Conservation (phyloP, 1,284 basidiomycete genomes). For the Malassezia japonica region DNA sequence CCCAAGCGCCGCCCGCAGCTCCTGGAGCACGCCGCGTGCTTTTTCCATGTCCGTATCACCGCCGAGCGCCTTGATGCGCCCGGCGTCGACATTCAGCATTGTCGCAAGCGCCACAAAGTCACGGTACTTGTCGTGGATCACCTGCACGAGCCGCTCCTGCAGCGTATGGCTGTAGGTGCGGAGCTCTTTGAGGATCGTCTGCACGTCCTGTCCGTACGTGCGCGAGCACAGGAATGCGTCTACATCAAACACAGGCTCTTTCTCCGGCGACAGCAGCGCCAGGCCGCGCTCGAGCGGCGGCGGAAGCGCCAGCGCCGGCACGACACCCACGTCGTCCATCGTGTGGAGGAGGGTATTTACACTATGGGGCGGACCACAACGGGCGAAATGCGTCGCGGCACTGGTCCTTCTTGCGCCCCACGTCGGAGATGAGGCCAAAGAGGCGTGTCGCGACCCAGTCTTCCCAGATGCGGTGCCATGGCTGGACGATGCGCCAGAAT, state of each 20-base stretch:
- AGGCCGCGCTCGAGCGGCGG: slow-evolving; percentile 42
- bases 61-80: not conserved
- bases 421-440: slow-evolving; percentile 28
- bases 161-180: slow-evolving; percentile 70
- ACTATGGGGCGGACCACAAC: not conserved
- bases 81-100: slow-evolving; percentile 52
- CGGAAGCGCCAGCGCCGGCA: slow-evolving; percentile 15
- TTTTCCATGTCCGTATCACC: not conserved
- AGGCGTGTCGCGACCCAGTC: slow-evolving; percentile 22
- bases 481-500: slow-evolving; percentile 21
- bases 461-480: slow-evolving; percentile 33
- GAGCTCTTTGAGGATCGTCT: slow-evolving; percentile 75
- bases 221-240: slow-evolving; percentile 81
- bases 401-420: slow-evolving; percentile 16
- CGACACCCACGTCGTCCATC: not conserved
- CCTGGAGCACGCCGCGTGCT: not conserved
- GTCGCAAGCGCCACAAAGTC: slow-evolving; percentile 88
- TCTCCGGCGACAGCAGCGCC: slow-evolving; percentile 58
- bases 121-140: slow-evolving; percentile 96
- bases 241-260: slow-evolving; percentile 57
- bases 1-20: not conserved
- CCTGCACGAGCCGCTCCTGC: slow-evolving; percentile 80
- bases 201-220: slow-evolving; percentile 67
- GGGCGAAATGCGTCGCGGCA: not conserved
- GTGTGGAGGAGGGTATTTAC: not conserved